Evolutionary conservation across 257 asterid genomes (phyloP).

Genomic region (Solanum tarijense): DNA sequence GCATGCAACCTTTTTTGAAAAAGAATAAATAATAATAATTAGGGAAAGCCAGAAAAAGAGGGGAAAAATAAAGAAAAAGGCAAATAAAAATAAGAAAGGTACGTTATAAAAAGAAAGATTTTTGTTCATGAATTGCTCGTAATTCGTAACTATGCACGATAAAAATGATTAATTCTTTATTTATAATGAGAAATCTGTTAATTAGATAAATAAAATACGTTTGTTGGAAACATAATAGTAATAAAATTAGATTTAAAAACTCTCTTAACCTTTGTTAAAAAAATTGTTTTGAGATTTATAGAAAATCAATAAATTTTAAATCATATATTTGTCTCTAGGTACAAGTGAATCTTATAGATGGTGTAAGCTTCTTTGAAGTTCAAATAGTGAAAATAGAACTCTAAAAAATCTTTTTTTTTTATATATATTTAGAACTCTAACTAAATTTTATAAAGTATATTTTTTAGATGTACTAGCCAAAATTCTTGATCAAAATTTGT

Average conservation of each 20-base stretch:
- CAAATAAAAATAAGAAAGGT: background rate
- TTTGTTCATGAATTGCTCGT: background rate
- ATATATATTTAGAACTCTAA: no score
- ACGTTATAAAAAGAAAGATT: background rate
- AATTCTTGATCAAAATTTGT: background rate
- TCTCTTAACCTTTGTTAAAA: background rate
- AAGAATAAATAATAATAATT: background rate
- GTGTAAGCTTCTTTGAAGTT: no score
- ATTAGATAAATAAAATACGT: no score
- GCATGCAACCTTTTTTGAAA: background rate
- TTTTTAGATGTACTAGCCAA: background rate
- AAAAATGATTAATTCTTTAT: background rate
- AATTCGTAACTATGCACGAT: no score
- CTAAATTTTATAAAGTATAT: background rate
- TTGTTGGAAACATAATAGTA: background rate
- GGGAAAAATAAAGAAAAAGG: background rate
- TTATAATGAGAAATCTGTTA: no score
- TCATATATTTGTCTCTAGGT: background rate
- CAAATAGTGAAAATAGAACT: background rate
- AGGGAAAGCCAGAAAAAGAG: background rate
- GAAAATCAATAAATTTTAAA: no score
- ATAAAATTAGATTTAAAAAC: background rate
- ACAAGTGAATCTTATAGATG: background rate
- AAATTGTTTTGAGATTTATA: no score
- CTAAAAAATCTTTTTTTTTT: background rate